phyloP scores from a whole-genome alignment of 352 stramenopile genomes.

The Phytophthora macrochlamydospora region DNA sequence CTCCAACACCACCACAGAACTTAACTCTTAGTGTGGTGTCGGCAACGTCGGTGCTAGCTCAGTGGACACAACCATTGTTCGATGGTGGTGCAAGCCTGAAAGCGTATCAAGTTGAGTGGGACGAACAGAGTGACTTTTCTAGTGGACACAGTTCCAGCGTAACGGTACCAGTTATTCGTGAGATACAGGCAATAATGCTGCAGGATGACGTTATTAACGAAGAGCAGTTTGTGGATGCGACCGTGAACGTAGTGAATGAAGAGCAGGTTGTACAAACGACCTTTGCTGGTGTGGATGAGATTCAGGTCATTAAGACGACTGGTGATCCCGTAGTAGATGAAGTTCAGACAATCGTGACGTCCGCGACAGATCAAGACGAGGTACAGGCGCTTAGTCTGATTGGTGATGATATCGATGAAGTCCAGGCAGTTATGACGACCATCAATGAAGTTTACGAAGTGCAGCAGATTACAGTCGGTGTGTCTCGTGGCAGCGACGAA shows the following conservation, averaged over 20 bases:
- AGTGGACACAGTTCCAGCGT: slow-evolving; percentile 74
- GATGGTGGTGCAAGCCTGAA: slow-evolving; percentile 91
- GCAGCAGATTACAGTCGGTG: slow-evolving; percentile 86
- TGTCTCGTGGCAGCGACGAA: slow-evolving; percentile 63
- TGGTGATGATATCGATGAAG: slow-evolving; percentile 91
- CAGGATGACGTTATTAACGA: slow-evolving; percentile 88
- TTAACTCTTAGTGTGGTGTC: slow-evolving; percentile 56
- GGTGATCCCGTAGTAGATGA: slow-evolving; percentile 84
- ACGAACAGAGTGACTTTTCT: slow-evolving; percentile 77
- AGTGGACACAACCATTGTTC: slow-evolving; percentile 90
- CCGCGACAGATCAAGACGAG: slow-evolving; percentile 92
- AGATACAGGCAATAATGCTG: slow-evolving; percentile 90
- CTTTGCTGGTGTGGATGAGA: slow-evolving; percentile 86
- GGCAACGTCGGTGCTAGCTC: slow-evolving; percentile 76
- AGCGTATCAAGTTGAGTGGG: slow-evolving; percentile 79
- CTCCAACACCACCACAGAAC: slow-evolving; percentile 62
- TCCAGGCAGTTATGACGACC: slow-evolving; percentile 89
- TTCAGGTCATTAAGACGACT: slow-evolving; percentile 86
- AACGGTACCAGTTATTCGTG: slow-evolving; percentile 87
- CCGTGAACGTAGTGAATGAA: slow-evolving; percentile 96
- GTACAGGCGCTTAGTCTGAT: slow-evolving; percentile 86
- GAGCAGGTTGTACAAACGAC: slow-evolving; percentile 92
- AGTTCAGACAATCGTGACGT: slow-evolving; percentile 92
- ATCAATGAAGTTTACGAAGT: slow-evolving; percentile 83
- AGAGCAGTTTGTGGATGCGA: slow-evolving; percentile 93